Base-by-base conservation (phyloP, 345 rosid species). In the Pugionium cornutum region DNA sequence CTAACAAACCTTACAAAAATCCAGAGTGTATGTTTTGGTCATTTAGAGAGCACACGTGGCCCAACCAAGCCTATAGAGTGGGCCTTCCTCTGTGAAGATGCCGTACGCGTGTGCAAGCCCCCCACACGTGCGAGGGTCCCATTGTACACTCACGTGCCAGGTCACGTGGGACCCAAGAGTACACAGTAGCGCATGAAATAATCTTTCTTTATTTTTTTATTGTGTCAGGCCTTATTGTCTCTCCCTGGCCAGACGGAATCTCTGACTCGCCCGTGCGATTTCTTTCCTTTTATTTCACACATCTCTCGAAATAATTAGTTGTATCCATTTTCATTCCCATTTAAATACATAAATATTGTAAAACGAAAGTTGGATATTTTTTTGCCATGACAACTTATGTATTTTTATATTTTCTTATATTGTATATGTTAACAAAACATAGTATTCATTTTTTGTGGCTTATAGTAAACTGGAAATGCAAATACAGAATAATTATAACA, bases 261-360 rank as follows among this genome's bases (percentile, higher is more conserved):
- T 73, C 76, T 73, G 76, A 66, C 72, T 73, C 67, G 0, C 76
- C 56, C 76, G 76, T 73, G 76, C 76, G 27, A 66, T 43, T 72
- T 39, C 32, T 52, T 36, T 18, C 2, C 41, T 66, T 65, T 72
- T 72, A 11, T 0, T 10, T 62, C 69, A 41, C 76, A 72, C 39
- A 56, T 57, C 53, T 53, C 76, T 41, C 64, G 0, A 57, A 4
- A 42, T 42, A 64, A 35, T 64, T 34, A 18, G 34, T 33, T 7
- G 18, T 18, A 18, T 56, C 53, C 44, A 49, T 56, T 55, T 47
- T 10, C 69, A 9, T 54, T 44, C 10, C 40, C 40, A 48, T 43
- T 9, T 61, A 18, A 18, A 18, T 18, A 18, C 18, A 18, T 18
- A 18, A 18, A 18, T 0, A 0, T 18, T 18, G 18, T 18, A 18